phyloP scores from a whole-genome alignment of 139 green algal genomes.

The Chloropicon primus region DNA sequence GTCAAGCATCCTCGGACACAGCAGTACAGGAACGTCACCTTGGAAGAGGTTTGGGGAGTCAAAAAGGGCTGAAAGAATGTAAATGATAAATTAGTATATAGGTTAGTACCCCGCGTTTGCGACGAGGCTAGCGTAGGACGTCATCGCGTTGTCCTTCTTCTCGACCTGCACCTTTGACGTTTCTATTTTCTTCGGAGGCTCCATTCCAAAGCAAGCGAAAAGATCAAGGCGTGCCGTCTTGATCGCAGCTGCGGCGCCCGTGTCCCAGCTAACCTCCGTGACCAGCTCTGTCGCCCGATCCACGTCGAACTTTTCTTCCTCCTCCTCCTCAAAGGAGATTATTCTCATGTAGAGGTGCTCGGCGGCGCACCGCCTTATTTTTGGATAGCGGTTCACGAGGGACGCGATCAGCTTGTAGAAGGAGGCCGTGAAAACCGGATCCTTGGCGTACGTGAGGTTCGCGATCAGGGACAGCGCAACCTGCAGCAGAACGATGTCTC shows the following conservation, averaged over 20 bases:
- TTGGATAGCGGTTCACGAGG: slow-evolving; percentile 21
- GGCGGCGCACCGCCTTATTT: slow-evolving; percentile 37
- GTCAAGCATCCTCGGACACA: too few species aligned
- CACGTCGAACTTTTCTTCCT: slow-evolving; percentile 8
- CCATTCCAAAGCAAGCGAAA: neutral
- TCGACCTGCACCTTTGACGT: neutral
- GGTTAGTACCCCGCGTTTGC: neutral
- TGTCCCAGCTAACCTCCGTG: neutral
- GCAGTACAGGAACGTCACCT: neutral
- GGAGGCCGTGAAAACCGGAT: neutral
- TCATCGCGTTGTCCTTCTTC: neutral
- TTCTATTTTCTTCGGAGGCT: neutral
- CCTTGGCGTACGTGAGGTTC: neutral
- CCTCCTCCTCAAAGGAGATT: slow-evolving; percentile 36
- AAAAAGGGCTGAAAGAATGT: neutral
- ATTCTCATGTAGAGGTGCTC: slow-evolving; percentile 73
- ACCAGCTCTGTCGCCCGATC: neutral
- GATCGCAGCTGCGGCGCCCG: neutral
- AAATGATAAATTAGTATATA: neutral
- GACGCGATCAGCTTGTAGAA: slow-evolving; percentile 37
- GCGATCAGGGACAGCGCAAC: neutral
- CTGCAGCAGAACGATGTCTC: neutral
- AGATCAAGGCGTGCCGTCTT: neutral
- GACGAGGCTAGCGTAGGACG: neutral
- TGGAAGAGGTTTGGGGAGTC: neutral